A percentile compares a stretch with the other conserved stretches of the same genome.
These are phyloP conservation scores for Starmerella khaoyaiensis DNA, from an alignment of 805 yeast species.

Conservation along the genomic window DNA sequence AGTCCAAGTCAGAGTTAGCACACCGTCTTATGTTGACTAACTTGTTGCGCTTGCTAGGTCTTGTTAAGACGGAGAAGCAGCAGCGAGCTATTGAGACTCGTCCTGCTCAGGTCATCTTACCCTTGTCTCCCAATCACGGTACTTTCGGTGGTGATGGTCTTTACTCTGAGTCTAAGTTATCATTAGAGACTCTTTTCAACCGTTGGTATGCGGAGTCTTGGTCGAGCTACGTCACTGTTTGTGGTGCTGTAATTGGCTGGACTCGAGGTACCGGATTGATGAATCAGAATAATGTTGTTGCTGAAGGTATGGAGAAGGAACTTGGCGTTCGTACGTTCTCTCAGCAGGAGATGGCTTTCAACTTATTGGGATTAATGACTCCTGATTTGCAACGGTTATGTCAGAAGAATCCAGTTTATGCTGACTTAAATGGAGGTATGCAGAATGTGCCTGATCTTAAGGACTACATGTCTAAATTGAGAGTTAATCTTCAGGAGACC, in stretches of 20 bases:
- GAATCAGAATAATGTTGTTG: conserved; percentile 93
- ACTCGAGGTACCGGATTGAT: conserved; percentile 99
- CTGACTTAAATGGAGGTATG: conserved; percentile 97
- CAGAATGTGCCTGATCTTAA: conserved; percentile 86
- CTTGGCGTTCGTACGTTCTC: conserved; percentile 96
- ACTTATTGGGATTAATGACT: conserved; percentile 83
- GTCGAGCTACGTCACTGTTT: conserved; percentile 83
- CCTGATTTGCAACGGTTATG: conserved; percentile 75
- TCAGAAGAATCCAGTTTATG: conserved; percentile 90
- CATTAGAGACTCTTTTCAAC: conserved; percentile 91
- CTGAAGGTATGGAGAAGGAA: conserved; percentile 84
- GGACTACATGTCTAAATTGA: conserved; percentile 67
- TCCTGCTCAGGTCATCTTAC: conserved; percentile 95
- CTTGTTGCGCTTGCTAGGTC: conserved; percentile 82
- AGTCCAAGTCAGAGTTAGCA: conserved; percentile 92
- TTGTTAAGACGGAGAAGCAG: conserved; percentile 71
- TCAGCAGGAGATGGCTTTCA: conserved; percentile 98
- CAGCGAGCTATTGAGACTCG: conserved; percentile 73
- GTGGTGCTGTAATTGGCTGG: conserved; percentile 99
- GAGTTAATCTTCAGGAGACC: conserved; percentile 59
- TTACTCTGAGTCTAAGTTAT: conserved; percentile 93
- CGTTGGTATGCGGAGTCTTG: conserved; percentile 98
- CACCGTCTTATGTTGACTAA: conserved; percentile 98
- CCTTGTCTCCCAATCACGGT: conserved; percentile 98
- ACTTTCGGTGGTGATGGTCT: conserved; percentile 97